These are phyloP conservation scores for Biscogniauxia mediterranea DNA, from an alignment of 2,329 filamentous ascomycete genomes.

Conservation along the genomic window DNA sequence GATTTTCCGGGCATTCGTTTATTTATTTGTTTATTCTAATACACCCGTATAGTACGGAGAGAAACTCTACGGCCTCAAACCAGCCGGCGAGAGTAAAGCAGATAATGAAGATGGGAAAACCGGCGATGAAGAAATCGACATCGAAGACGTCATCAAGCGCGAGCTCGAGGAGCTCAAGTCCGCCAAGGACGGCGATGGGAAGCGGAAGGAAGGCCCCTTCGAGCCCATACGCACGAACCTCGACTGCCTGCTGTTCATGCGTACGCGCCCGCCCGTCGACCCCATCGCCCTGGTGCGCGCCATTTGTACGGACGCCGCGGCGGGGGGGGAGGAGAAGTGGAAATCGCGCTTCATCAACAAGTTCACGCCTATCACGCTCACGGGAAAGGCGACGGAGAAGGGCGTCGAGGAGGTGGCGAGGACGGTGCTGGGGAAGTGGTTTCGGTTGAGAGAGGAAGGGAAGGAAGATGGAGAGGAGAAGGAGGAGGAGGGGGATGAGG, in stretches of 20 bases:
- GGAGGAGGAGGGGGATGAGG: conserved; percentile 13
- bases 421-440: conserved; percentile 62
- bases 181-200: conserved; percentile 21
- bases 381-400: conserved; percentile 64
- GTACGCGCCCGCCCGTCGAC: conserved; percentile 53
- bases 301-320: conserved; percentile 55
- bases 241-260: conserved; percentile 64
- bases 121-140: conserved; percentile 49
- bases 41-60: conserved; percentile 57
- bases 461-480: conserved; percentile 11
- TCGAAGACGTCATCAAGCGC: conserved; percentile 69
- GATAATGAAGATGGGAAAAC: conserved; percentile 42
- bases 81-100: conserved; percentile 33
- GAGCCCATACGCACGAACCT: conserved; percentile 53
- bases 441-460: conserved; percentile 44
- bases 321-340: conserved; percentile 40
- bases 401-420: conserved; percentile 65
- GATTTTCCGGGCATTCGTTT: too few relatives aligned
- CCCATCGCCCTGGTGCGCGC: conserved; percentile 52
- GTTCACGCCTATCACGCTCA: conserved; percentile 50
- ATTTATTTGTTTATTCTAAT: too few relatives aligned
- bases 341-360: conserved; percentile 59
- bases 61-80: conserved; percentile 53
- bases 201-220: conserved; percentile 47
- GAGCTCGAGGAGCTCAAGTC: conserved; percentile 65